These are phyloP conservation scores for Pyracantha coccinea DNA, from an alignment of 331 rosid genomes.

Conservation along the genomic window DNA sequence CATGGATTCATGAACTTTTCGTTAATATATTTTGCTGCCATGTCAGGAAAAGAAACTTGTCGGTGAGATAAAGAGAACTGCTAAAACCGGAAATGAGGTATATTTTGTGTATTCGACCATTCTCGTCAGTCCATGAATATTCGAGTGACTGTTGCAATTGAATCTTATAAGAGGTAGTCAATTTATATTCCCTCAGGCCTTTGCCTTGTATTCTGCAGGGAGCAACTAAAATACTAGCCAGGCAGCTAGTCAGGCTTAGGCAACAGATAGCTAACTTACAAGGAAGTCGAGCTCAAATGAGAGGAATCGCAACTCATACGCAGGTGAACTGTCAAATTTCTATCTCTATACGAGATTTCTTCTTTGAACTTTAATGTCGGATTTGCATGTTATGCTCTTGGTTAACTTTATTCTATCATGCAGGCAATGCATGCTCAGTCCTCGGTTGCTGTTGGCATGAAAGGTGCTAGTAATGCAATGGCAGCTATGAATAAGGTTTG, in stretches of 20 bases:
- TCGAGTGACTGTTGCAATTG: neutral
- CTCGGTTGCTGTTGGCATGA: slow-evolving; percentile 89
- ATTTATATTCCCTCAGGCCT: neutral
- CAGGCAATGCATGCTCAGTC: slow-evolving; percentile 94
- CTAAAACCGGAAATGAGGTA: slow-evolving; percentile 93
- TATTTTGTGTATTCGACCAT: slow-evolving; percentile 3
- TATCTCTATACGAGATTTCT: neutral
- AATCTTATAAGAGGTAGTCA: neutral
- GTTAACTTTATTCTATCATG: slow-evolving; percentile 15
- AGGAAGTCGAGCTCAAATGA: slow-evolving; percentile 99
- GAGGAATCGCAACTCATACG: slow-evolving; percentile 97
- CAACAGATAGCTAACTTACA: slow-evolving; percentile 94
- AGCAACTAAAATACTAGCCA: slow-evolving; percentile 87
- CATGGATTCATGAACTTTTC: neutral
- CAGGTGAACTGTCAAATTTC: slow-evolving; percentile 46
- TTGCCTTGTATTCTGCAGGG: slow-evolving; percentile 41
- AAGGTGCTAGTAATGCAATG: slow-evolving; percentile 92
- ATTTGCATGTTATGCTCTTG: slow-evolving; percentile 9
- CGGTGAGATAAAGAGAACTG: slow-evolving; percentile 95
- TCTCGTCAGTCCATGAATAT: neutral
- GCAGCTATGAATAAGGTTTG: slow-evolving; percentile 83
- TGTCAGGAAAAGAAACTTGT: slow-evolving; percentile 83
- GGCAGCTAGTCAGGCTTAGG: slow-evolving; percentile 90
- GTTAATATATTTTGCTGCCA: slow-evolving; percentile 16
- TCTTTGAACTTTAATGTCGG: neutral